Percentiles rank a stretch among this genome's conserved stretches.
Evolutionary conservation across 306 rosid species (phyloP).

Genomic region (Spatholobus suberectus): DNA sequence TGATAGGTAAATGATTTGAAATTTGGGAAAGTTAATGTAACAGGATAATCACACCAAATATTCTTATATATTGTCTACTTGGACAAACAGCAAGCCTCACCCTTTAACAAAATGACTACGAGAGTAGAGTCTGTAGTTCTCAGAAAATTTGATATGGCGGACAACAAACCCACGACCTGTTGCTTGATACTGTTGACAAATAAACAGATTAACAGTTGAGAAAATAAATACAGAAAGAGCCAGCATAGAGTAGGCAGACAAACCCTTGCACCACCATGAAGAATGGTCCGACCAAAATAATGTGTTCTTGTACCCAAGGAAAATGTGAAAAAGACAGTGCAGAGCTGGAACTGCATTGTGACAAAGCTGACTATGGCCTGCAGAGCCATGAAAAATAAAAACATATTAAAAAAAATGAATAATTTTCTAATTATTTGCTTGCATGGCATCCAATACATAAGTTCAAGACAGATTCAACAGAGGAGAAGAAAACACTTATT

Average conservation of each 20-base stretch:
- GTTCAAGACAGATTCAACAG: background rate
- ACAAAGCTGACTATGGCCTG: slow-evolving; percentile 91
- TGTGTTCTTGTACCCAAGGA: slow-evolving; percentile 91
- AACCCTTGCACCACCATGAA: slow-evolving; percentile 99
- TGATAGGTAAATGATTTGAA: background rate
- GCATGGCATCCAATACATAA: background rate
- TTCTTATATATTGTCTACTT: background rate
- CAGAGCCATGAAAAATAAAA: slow-evolving; percentile 40
- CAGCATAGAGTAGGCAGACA: slow-evolving; percentile 40
- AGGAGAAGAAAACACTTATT: background rate
- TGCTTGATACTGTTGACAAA: slow-evolving; percentile 83
- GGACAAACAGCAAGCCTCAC: slow-evolving; percentile 53
- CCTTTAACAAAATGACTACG: slow-evolving; percentile 99
- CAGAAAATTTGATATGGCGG: slow-evolving; percentile 89
- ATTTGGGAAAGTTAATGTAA: slow-evolving; percentile 7
- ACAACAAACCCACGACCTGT: slow-evolving; percentile 98
- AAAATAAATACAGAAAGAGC: slow-evolving; percentile 9
- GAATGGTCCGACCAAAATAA: slow-evolving; percentile 96
- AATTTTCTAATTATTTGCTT: background rate
- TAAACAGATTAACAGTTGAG: slow-evolving; percentile 33
- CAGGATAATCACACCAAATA: background rate
- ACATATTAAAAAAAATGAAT: background rate
- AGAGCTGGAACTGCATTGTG: slow-evolving; percentile 96
- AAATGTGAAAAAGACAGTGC: slow-evolving; percentile 91
- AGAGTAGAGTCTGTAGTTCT: slow-evolving; percentile 92